Percentiles rank a stretch among this genome's conserved stretches.
Evolutionary conservation across 179 eudicot genomes (phyloP).

Genomic region (Heliamphora pulchella): DNA sequence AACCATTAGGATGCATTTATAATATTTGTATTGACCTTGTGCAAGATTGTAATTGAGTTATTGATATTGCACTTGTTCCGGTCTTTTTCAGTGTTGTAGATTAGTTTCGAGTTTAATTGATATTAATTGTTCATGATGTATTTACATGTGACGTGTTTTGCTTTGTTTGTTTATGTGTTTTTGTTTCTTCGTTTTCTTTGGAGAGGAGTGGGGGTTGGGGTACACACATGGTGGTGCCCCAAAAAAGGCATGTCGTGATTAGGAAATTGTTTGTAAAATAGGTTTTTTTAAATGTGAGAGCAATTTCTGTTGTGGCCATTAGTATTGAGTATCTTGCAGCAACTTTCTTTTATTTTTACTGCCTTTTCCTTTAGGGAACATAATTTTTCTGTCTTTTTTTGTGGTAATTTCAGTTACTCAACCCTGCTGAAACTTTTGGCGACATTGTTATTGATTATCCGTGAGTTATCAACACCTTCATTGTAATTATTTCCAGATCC

Average conservation of each 20-base stretch:
- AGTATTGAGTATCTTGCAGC: background rate
- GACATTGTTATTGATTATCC: slow-evolving; percentile 98
- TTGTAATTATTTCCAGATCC: slow-evolving; percentile 5
- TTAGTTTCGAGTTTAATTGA: background rate
- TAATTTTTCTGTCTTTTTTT: slow-evolving; percentile 11
- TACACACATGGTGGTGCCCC: too few relatives aligned
- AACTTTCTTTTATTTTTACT: background rate
- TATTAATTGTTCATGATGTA: background rate
- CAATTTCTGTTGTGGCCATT: slow-evolving; percentile 4
- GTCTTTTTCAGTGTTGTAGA: too few relatives aligned
- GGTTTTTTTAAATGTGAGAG: background rate
- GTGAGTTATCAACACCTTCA: slow-evolving; percentile 47
- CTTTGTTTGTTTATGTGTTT: too few relatives aligned
- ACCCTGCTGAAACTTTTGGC: slow-evolving; percentile 98
- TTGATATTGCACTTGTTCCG: too few relatives aligned
- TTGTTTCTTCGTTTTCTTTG: background rate
- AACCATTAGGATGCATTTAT: too few relatives aligned
- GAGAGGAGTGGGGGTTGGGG: too few relatives aligned
- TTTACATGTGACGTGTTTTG: background rate
- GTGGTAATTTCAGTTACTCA: slow-evolving; percentile 52
- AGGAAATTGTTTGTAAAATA: background rate
- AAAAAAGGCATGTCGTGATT: background rate
- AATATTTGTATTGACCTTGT: too few relatives aligned
- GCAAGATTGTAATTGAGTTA: too few relatives aligned
- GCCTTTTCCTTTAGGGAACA: background rate